These are phyloP conservation scores for Plectosphaerella cucumerina DNA, from an alignment of 2,329 filamentous ascomycete genomes.

Conservation along the genomic window DNA sequence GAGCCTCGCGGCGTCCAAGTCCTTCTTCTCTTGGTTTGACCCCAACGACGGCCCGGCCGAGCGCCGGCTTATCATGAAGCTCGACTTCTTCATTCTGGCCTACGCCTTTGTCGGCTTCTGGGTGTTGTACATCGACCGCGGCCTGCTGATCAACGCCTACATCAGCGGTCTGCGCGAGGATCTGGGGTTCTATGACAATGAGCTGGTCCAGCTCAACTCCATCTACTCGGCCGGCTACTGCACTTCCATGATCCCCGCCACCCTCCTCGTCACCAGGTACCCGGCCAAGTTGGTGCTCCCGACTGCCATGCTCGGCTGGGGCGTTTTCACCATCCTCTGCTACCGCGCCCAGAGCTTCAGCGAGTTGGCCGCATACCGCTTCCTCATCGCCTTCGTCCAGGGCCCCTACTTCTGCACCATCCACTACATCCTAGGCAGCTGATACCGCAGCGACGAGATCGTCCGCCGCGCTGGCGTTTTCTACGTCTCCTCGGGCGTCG, in stretches of 20 bases:
- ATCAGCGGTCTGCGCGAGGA: conserved; percentile 34
- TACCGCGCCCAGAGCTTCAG: conserved; percentile 1
- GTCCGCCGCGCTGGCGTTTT: conserved; percentile 1
- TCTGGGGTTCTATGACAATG: conserved; percentile 24
- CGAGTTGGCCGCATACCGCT: neutral
- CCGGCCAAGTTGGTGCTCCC: neutral
- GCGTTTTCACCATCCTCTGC: neutral
- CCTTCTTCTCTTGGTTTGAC: neutral
- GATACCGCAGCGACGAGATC: neutral
- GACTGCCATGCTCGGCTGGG: neutral
- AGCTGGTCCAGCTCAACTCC: conserved; percentile 17
- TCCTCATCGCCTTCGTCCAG: neutral
- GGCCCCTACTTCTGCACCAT: neutral
- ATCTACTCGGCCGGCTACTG: neutral
- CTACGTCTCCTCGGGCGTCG: neutral
- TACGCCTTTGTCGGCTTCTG: neutral
- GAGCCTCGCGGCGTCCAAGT: neutral
- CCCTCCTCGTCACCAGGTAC: neutral
- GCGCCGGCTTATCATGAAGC: neutral
- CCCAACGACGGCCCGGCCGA: neutral
- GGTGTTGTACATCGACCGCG: neutral
- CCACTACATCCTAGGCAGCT: neutral
- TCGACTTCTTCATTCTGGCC: neutral
- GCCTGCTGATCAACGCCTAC: conserved; percentile 25
- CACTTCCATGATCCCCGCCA: neutral